Base-by-base conservation (phyloP, 352 stramenopile genomes). In the Phytophthora boehmeriae region DNA sequence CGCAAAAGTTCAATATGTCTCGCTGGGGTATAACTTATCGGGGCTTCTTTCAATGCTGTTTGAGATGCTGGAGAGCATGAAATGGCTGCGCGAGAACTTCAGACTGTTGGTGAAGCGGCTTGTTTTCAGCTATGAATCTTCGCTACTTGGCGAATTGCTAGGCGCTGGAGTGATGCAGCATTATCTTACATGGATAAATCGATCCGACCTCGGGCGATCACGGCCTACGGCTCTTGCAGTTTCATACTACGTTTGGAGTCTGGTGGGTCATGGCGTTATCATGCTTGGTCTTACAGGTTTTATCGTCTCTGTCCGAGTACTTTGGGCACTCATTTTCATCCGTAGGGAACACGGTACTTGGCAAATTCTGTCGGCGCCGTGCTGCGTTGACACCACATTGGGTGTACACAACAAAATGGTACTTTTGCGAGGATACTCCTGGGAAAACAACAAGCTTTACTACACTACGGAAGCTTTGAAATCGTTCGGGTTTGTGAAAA, bases 21-120 rank as follows among this genome's bases (percentile, higher is more conserved):
- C 66, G 19, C 49, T 75, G 9, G 57, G 56, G 2, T 75, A 75
- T 44, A 75, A 75, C 41, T 54, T 75, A 19, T 42, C 62, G 9
- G 57, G 53, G 0, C 41, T 75, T 6, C 42, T 72, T 5, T 69
- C 50, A 3, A 63, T 69, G 36, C 9, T 72, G 30, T 72, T 72
- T 22, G 62, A 75, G 34, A 56, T 68, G 16, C 5, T 71, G 8
- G 62, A 75, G 20, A 60, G 27, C 22, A 63, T 36, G 11, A 54
- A 53, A 0, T 66, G 47, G 6, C 16, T 67, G 35, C 16, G 28
- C 17, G 39, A 57, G 20, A 58, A 56, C 11, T 27, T 23, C 4
- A 19, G 43, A n/a, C n/a, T 48, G 4, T 9, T 59, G 0, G 8
- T 62, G 6, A 75, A 68, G 48, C 59, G 63, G 1, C 19, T 68